Base-by-base conservation (phyloP, 2,329 filamentous ascomycete genomes). In the Ophiobolus disseminans region DNA sequence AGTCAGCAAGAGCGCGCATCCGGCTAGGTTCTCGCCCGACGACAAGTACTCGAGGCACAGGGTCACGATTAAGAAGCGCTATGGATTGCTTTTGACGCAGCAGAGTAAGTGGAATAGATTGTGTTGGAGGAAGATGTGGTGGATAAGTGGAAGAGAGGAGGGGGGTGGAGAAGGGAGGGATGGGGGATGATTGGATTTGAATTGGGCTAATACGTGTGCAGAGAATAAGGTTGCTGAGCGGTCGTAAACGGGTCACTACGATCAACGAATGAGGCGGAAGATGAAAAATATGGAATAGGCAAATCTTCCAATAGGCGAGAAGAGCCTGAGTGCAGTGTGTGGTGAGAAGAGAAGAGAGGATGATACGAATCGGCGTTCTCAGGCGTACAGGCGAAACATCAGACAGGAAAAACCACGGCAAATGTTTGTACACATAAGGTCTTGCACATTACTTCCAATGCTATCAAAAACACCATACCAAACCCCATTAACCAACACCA, bases 41-140 rank as follows among this genome's bases (percentile, higher is more conserved):
- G 94, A 99, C 82, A 96, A 97, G 82, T 97, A 95, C 84, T 96
- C 91, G 69, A 81, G 84, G 72, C 93, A 97, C 79, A 86, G 94
- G 65, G 91, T 97, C 40, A 95, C 91, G 16, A 82, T 97, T 68
- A 96, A 97, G 87, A 91, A 90, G 80, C 84, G 94, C 70, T 97
- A 96, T 72, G 88, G 88, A 39, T 82, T 97, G 57, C 85, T 97
- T 55, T 79, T 96, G 73, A 94, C 89, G 44, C 90, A 96, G 82
- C 88, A 86, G 73, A 81, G 83, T 75, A 78, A 41, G 60, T 68
- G n/a, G 13, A 10, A 5, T 13, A 14, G 6, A 11, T 26, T 11
- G 23, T n/a, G n/a, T n/a, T n/a, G n/a, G n/a, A n/a, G n/a, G n/a
- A n/a, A n/a, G n/a, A n/a, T n/a, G n/a, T n/a, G 23, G 7, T 7